A percentile compares a stretch with the other conserved stretches of the same genome.
phyloP scores from a whole-genome alignment of 495 filamentous ascomycete genomes.

The Neurospora sublineolata region DNA sequence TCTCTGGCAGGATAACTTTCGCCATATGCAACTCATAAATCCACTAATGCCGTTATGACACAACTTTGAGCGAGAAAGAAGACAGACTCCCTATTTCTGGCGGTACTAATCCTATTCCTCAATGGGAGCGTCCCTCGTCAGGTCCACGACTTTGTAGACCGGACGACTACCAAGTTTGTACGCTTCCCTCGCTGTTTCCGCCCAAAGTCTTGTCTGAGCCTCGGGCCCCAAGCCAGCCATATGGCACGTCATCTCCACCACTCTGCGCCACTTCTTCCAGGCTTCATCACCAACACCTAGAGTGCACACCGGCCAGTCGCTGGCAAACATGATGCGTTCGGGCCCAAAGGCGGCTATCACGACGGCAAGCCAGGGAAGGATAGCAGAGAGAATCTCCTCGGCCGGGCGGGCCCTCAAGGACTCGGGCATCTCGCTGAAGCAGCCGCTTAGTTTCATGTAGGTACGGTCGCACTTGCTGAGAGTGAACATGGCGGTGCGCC shows the following conservation, averaged over 20 bases:
- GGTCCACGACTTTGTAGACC: background rate
- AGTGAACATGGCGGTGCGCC: constrained; percentile 41
- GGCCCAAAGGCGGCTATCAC: constrained; percentile 58
- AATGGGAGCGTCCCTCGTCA: background rate
- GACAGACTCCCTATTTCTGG: background rate
- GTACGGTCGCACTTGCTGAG: constrained; percentile 47
- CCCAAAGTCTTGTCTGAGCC: constrained; percentile 56
- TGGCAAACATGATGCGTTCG: constrained; percentile 72
- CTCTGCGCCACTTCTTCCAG: constrained; percentile 46
- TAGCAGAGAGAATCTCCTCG: constrained; percentile 36
- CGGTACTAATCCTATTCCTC: background rate
- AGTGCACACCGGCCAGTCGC: constrained; percentile 84
- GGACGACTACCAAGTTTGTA: constrained; percentile 40
- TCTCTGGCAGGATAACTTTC: background rate
- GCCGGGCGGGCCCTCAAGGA: constrained; percentile 25
- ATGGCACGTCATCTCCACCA: constrained; percentile 50
- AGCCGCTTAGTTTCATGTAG: constrained; percentile 84
- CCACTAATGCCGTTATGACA: background rate
- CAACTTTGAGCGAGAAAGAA: background rate
- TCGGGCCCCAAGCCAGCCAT: constrained; percentile 42
- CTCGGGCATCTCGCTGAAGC: constrained; percentile 60
- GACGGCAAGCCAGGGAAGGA: constrained; percentile 53
- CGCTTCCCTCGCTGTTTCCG: constrained; percentile 51
- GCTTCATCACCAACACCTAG: constrained; percentile 45
- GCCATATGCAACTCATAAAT: background rate